Conservation (phyloP, 805 yeast genomes). For the Spencermartinsiella europaea region DNA sequence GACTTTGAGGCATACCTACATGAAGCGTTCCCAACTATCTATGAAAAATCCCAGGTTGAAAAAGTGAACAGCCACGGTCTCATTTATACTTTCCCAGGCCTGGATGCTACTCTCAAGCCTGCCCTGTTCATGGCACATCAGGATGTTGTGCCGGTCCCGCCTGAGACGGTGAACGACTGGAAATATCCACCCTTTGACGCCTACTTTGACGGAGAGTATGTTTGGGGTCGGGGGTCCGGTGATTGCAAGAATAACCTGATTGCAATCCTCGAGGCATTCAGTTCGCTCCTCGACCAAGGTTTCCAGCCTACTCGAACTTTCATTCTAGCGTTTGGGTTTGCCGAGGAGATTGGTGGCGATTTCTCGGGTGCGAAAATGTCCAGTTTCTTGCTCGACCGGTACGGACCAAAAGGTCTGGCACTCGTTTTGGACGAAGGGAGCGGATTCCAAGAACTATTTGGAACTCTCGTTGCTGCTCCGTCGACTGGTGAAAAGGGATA, state of each 20-base stretch:
- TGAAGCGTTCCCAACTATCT: slow-evolving; percentile 50
- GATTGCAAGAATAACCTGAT: slow-evolving; percentile 72
- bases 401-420: slow-evolving; percentile 57
- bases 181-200: slow-evolving; percentile 61
- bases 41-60: slow-evolving; percentile 44
- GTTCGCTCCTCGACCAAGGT: slow-evolving; percentile 45
- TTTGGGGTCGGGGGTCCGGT: slow-evolving; percentile 75
- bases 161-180: slow-evolving; percentile 54
- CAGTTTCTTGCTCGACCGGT: slow-evolving; percentile 42
- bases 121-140: slow-evolving; percentile 67
- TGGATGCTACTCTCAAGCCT: slow-evolving; percentile 50
- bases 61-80: slow-evolving; percentile 59
- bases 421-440: slow-evolving; percentile 71
- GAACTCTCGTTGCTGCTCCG: slow-evolving; percentile 47
- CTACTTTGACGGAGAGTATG: slow-evolving; percentile 54
- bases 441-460: slow-evolving; percentile 38
- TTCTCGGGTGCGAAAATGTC: slow-evolving; percentile 57
- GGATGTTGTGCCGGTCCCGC: slow-evolving; percentile 75
- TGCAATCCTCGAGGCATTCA: slow-evolving; percentile 63
- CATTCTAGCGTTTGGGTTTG: slow-evolving; percentile 66
- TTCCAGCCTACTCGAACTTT: slow-evolving; percentile 60
- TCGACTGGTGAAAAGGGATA: slow-evolving; percentile 62
- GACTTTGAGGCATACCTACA: slow-evolving; percentile 51
- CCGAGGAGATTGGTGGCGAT: slow-evolving; percentile 68
- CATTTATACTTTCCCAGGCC: slow-evolving; percentile 59